A percentile compares a stretch with the other conserved stretches of the same genome.
These are phyloP conservation scores for Hypocreales sp. DNA, from an alignment of 2,329 filamentous ascomycete species.

Conservation along the genomic window DNA sequence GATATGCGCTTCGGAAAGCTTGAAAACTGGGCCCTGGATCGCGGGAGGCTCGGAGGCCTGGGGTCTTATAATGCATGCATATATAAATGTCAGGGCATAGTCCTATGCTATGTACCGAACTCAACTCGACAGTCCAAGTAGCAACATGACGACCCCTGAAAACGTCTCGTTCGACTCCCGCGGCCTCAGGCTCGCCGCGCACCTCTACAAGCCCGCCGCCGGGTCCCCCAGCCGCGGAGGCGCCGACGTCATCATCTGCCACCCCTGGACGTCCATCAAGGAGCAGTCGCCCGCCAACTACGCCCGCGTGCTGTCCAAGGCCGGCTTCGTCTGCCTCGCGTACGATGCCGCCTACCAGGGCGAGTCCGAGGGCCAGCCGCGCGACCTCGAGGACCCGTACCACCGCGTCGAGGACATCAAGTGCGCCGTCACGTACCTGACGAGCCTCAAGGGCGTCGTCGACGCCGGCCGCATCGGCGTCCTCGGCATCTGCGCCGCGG, in stretches of 20 bases:
- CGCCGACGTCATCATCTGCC: not conserved
- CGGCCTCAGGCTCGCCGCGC: too few relatives aligned
- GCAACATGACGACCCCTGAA: too few relatives aligned
- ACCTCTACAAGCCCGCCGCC: constrained; percentile 3
- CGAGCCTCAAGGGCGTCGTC: constrained; percentile 9
- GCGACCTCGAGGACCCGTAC: constrained; percentile 19
- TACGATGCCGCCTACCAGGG: constrained; percentile 16
- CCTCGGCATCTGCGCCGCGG: constrained; percentile 22
- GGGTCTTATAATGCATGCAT: too few relatives aligned
- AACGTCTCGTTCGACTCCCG: too few relatives aligned
- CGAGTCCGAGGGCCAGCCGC: constrained; percentile 17
- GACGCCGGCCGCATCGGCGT: too few relatives aligned
- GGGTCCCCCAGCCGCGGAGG: constrained; percentile 3
- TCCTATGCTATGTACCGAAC: too few relatives aligned
- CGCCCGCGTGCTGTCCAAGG: not conserved
- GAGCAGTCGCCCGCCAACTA: not conserved
- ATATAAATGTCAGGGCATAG: too few relatives aligned
- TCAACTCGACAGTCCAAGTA: too few relatives aligned
- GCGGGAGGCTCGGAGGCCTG: too few relatives aligned
- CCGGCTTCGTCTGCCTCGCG: not conserved
- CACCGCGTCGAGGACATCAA: constrained; percentile 14
- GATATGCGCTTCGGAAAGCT: too few relatives aligned
- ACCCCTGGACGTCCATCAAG: not conserved
- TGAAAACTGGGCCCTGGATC: too few relatives aligned
- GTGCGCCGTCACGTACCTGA: constrained; percentile 19